Evolutionary conservation across 2,329 filamentous ascomycete species (phyloP), one percentile per base, ranked within the genome.

Genomic region (Stenocarpella maydis): DNA sequence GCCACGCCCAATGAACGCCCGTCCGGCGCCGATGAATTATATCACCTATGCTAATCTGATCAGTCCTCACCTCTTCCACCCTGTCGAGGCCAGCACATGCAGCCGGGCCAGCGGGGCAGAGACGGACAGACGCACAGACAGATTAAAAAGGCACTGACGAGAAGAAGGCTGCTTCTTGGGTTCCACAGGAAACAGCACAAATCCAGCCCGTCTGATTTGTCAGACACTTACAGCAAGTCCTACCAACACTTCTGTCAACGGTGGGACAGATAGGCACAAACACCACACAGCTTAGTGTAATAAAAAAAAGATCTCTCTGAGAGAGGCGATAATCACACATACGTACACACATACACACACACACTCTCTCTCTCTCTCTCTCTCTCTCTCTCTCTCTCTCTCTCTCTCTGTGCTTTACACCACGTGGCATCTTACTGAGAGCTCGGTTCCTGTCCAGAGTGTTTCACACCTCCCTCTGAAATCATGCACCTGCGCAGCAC

Each of bases 151-250:
- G 24, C 39, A 45, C 39, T 6, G 39, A 17, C 10, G 24, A 61
- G 58, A 34, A 47, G 41, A 34, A 47, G 41, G 58, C 26, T 61
- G 41, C 58, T 55, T 26, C 34, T 24, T 47, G 19, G 58, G 58
- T 61, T 34, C 58, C 41, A 49, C 28, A 10, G 19, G 31, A 47
- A 47, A 61, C 55, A 24, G 28, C 41, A n/a, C 55, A 61, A 61
- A 61, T 47, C 26, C 55, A 34, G 55, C 55, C 41, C 17, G 55
- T 47, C 26, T 61, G 55, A 61, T 61, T 61, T 26, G 55, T 61
- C 55, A 61, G 47, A 43, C 26, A 24, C 55, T 45, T 47, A 19
- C 34, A 55, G 6, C 34, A 37, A 37, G 34, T 37, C 34, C 5
- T 8, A 10, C 34, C 34, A 10, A 37, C 34, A 37, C 9, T 12